A percentile compares a stretch with the other conserved stretches of the same genome.
phyloP scores from a whole-genome alignment of 768 basidiomycete species.

The Myochromella boudieri region DNA sequence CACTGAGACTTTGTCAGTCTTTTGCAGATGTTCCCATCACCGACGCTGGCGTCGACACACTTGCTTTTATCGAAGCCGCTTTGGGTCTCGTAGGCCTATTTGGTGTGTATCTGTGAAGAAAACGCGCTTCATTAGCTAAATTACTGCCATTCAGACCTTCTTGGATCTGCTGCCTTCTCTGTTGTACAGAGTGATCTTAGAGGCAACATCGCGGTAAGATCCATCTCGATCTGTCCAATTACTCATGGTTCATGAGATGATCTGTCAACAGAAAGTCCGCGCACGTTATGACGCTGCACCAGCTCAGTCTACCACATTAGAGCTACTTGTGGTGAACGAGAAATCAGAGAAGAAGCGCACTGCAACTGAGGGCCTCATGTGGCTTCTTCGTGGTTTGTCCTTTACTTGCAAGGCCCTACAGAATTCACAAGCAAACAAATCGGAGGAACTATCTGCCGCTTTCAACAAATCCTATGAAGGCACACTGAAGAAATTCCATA shows the following conservation, averaged over 20 bases:
- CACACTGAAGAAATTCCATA: slow-evolving; percentile 85
- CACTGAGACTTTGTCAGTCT: slow-evolving; percentile 52
- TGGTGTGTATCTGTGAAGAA: slow-evolving; percentile 48
- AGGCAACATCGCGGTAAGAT: slow-evolving; percentile 84
- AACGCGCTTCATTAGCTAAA: not conserved
- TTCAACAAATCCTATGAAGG: slow-evolving; percentile 82
- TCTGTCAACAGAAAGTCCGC: slow-evolving; percentile 77
- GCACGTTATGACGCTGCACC: slow-evolving; percentile 73
- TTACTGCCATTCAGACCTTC: slow-evolving; percentile 57
- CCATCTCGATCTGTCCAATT: slow-evolving; percentile 1
- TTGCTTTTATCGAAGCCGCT: slow-evolving; percentile 83
- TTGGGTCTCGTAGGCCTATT: slow-evolving; percentile 89
- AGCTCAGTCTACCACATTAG: slow-evolving; percentile 70
- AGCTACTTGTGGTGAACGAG: slow-evolving; percentile 82
- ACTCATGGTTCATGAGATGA: slow-evolving; percentile 2
- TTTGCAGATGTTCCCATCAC: slow-evolving; percentile 89
- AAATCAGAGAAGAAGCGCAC: slow-evolving; percentile 82
- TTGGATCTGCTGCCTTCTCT: slow-evolving; percentile 81
- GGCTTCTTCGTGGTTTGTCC: slow-evolving; percentile 88
- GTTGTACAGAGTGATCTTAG: slow-evolving; percentile 85
- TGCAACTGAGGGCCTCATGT: slow-evolving; percentile 90
- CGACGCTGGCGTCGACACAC: slow-evolving; percentile 85
- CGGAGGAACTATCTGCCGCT: slow-evolving; percentile 62
- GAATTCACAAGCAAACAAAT: slow-evolving; percentile 62
- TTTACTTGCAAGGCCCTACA: slow-evolving; percentile 88